A percentile compares a stretch with the other conserved stretches of the same genome.
Evolutionary conservation across 371 early-diverging fungal genomes (phyloP).

Genomic region (Saksenaea oblongispora): DNA sequence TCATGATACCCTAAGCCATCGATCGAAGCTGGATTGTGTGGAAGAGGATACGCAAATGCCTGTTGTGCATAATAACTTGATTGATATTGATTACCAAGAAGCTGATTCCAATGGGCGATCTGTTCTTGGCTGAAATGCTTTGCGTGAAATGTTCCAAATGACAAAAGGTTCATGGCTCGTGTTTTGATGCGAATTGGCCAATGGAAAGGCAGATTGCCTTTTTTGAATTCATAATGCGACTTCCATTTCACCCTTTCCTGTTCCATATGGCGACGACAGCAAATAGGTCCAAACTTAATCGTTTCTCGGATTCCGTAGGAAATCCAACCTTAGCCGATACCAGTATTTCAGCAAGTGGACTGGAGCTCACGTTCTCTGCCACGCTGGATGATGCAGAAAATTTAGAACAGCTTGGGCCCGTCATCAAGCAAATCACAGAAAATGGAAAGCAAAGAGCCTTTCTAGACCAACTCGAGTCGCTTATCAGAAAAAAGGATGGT

Average conservation of each 20-base stretch:
- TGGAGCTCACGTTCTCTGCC: constrained; percentile 44
- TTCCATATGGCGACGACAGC: not conserved
- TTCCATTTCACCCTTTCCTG: not conserved
- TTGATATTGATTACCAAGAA: not conserved
- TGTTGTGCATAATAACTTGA: not conserved
- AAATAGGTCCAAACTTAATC: constrained; percentile 11
- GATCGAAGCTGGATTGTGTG: not conserved
- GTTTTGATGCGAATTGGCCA: not conserved
- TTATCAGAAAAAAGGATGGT: constrained; percentile 87
- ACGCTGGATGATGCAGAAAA: constrained; percentile 65
- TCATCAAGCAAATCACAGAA: constrained; percentile 89
- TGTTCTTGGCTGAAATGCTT: not conserved
- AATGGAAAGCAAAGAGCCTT: constrained; percentile 86
- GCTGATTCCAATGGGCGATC: not conserved
- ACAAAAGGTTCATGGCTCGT: constrained; percentile 1
- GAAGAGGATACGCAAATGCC: not conserved
- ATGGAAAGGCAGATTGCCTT: not conserved
- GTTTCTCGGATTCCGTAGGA: constrained; percentile 12
- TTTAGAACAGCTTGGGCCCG: constrained; percentile 84
- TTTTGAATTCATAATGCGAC: not conserved
- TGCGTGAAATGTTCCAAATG: constrained; percentile 8
- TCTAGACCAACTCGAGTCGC: constrained; percentile 78
- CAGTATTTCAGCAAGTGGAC: constrained; percentile 24
- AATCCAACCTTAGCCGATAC: constrained; percentile 15
- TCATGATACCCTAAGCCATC: not conserved